These are phyloP conservation scores for Annona squamosa DNA, from an alignment of 164 flowering plant species.

Conservation along the genomic window DNA sequence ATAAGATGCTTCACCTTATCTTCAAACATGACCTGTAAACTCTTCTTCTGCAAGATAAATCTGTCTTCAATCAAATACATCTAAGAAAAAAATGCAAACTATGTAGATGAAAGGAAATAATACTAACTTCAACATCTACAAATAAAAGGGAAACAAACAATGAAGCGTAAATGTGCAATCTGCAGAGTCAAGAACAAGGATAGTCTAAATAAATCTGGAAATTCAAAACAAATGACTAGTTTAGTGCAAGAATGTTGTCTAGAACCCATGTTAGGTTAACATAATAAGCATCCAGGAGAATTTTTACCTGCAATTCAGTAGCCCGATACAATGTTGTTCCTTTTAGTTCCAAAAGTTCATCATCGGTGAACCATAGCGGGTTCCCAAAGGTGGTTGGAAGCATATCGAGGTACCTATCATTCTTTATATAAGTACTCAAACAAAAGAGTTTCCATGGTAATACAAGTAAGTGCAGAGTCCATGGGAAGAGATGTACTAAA, in stretches of 20 bases:
- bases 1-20: conserved; percentile 74
- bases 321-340: conserved; percentile 80
- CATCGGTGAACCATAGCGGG: conserved; percentile 90
- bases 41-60: conserved; percentile 66
- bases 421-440: conserved; percentile 3
- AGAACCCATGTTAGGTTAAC: neutral
- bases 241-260: neutral
- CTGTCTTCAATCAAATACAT: neutral
- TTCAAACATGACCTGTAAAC: conserved; percentile 48
- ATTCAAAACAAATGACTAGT: neutral
- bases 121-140: neutral
- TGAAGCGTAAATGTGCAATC: neutral
- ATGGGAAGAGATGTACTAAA: neutral
- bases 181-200: neutral
- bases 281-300: neutral
- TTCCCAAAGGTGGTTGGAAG: conserved; percentile 82
- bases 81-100: neutral
- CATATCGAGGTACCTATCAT: conserved; percentile 78
- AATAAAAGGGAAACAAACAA: neutral
- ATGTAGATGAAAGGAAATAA: neutral
- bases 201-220: neutral
- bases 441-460: neutral
- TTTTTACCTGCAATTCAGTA: conserved; percentile 66
- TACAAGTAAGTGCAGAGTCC: neutral
- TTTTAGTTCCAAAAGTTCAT: conserved; percentile 71